These are phyloP conservation scores for Metschnikowia similis DNA, from an alignment of 805 yeast species.

Conservation along the genomic window DNA sequence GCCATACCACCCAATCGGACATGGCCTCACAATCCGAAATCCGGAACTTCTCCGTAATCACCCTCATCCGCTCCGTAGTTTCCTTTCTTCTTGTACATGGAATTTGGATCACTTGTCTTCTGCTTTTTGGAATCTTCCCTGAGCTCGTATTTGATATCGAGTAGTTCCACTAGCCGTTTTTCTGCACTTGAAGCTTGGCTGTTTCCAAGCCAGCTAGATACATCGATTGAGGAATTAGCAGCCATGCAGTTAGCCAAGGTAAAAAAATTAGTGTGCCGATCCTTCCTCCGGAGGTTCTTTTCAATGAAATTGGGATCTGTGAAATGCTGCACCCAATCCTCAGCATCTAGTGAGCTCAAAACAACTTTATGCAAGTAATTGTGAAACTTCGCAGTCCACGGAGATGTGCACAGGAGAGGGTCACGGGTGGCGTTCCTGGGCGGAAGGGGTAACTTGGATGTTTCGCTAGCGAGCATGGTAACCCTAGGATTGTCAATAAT, in stretches of 20 bases:
- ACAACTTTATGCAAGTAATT: slow-evolving; percentile 7
- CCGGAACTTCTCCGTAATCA: slow-evolving; percentile 22
- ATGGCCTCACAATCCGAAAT: slow-evolving; percentile 17
- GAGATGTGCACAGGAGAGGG: slow-evolving; percentile 26
- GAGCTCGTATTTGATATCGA: slow-evolving; percentile 22
- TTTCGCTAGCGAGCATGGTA: slow-evolving; percentile 14
- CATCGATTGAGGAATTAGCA: slow-evolving; percentile 13
- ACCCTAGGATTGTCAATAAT: slow-evolving; percentile 16
- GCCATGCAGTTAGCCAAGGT: slow-evolving; percentile 26
- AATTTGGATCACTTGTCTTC: slow-evolving; percentile 3
- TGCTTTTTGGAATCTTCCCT: slow-evolving; percentile 18
- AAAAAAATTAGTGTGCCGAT: slow-evolving; percentile 26
- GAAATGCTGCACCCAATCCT: slow-evolving; percentile 7
- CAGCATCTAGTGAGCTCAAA: slow-evolving; percentile 8
- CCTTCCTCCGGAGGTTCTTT: slow-evolving; percentile 17
- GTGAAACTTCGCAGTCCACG: slow-evolving; percentile 27
- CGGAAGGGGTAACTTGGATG: slow-evolving; percentile 17
- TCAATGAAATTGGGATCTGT: slow-evolving; percentile 12
- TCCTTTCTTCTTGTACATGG: slow-evolving; percentile 12
- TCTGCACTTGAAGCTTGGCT: slow-evolving; percentile 7
- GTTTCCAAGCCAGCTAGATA: slow-evolving; percentile 16
- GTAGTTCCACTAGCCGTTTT: slow-evolving; percentile 21
- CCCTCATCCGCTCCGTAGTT: slow-evolving; percentile 25
- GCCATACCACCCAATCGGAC: not conserved
- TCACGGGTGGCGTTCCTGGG: slow-evolving; percentile 6